A percentile compares a stretch with the other conserved stretches of the same genome.
Evolutionary conservation across 1,284 basidiomycete species (phyloP).

Genomic region (Albatrellus sp.): DNA sequence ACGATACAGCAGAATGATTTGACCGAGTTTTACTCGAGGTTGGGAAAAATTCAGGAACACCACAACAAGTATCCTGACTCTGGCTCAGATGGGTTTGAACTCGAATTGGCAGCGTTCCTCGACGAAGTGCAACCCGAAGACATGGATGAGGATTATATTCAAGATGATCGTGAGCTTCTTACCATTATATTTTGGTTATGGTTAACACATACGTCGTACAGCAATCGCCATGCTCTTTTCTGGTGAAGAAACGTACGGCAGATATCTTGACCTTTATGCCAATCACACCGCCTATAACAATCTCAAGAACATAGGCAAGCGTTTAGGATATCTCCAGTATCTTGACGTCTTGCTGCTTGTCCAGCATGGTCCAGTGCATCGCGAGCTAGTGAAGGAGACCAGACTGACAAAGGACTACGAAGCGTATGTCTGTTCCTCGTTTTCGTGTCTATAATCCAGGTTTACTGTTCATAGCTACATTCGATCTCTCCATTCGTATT

Average conservation of each 20-base stretch:
- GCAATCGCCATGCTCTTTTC: conserved; percentile 85
- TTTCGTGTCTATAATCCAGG: conserved; percentile 1
- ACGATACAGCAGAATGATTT: conserved; percentile 60
- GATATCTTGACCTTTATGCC: conserved; percentile 87
- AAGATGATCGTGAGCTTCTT: conserved; percentile 63
- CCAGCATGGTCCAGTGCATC: conserved; percentile 46
- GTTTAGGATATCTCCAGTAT: conserved; percentile 84
- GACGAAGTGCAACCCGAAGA: conserved; percentile 61
- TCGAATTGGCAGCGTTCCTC: conserved; percentile 70
- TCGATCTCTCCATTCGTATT: conserved; percentile 69
- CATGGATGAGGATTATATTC: conserved; percentile 63
- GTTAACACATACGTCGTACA: conserved; percentile 20
- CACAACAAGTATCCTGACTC: conserved; percentile 90
- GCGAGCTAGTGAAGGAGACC: conserved; percentile 64
- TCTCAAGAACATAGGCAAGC: conserved; percentile 69
- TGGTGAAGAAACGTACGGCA: conserved; percentile 91
- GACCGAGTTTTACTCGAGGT: conserved; percentile 87
- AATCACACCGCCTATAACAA: conserved; percentile 88
- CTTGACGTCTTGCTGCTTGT: conserved; percentile 68
- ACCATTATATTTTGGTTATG: not conserved
- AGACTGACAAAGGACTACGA: conserved; percentile 71
- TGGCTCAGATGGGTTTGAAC: conserved; percentile 67
- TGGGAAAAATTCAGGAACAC: conserved; percentile 92
- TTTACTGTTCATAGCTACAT: conserved; percentile 50
- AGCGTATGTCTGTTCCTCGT: conserved; percentile 35